A percentile compares a stretch with the other conserved stretches of the same genome.
Evolutionary conservation across 202 grass and related monocot species (phyloP).

Genomic region (Saccharum hybrid): DNA sequence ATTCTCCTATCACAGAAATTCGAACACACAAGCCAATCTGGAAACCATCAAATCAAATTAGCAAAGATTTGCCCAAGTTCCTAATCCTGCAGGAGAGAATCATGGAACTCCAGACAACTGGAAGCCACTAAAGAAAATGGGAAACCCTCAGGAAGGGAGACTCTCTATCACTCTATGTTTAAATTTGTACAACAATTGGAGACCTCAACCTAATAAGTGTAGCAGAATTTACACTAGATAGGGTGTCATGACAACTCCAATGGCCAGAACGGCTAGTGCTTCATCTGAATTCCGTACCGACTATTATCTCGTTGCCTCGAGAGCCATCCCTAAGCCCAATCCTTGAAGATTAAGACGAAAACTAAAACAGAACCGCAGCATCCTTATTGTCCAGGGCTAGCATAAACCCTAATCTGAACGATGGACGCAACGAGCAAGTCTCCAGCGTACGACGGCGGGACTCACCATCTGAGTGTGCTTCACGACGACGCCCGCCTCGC

Average conservation of each 20-base stretch:
- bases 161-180: not conserved
- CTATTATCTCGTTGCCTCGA: not conserved
- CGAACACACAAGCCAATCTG: not conserved
- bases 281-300: not conserved
- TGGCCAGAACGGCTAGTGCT: not conserved
- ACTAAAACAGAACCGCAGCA: not conserved
- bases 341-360: slow-evolving; percentile 14
- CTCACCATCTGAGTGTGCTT: slow-evolving; percentile 76
- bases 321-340: not conserved
- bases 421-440: not conserved
- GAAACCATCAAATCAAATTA: not conserved
- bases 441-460: not conserved
- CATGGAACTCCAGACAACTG: too few species aligned
- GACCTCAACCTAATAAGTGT: slow-evolving; percentile 3
- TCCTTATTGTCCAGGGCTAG: not conserved
- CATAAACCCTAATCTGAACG: slow-evolving; percentile 31
- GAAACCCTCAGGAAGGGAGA: not conserved
- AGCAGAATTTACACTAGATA: slow-evolving; percentile 2
- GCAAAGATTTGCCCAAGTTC: not conserved
- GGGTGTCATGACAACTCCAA: not conserved
- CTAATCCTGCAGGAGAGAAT: not conserved
- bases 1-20: not conserved
- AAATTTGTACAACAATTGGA: slow-evolving; percentile 16
- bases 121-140: not conserved
- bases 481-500: slow-evolving; percentile 61